A percentile compares a stretch with the other conserved stretches of the same genome.
These are phyloP conservation scores for Penicillium silybi DNA, from an alignment of 495 filamentous ascomycete species.

Conservation along the genomic window DNA sequence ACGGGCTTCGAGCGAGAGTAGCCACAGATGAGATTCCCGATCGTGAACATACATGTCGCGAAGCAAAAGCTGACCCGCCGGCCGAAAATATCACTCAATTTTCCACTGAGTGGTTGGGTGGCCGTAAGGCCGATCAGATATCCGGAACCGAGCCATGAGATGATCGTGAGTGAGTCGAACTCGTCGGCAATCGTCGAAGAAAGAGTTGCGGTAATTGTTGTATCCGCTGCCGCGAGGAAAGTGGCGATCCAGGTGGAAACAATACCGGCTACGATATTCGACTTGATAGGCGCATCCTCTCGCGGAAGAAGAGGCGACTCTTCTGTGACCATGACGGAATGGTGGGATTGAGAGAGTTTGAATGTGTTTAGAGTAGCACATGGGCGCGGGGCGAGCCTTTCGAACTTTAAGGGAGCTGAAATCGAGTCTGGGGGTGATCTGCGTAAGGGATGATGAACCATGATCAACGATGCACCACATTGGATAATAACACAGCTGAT, in stretches of 20 bases:
- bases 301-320: neutral
- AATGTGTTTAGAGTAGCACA: neutral
- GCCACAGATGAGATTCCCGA: conserved; percentile 13
- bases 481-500: neutral
- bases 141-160: conserved; percentile 17
- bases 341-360: neutral
- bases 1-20: conserved; percentile 2
- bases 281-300: neutral
- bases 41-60: conserved; percentile 10
- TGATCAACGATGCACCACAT: neutral
- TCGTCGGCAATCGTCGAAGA: conserved; percentile 13
- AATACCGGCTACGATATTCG: conserved; percentile 5
- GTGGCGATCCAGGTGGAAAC: conserved; percentile 16
- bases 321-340: neutral
- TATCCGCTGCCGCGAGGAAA: conserved; percentile 16
- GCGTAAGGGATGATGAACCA: neutral
- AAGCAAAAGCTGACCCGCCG: conserved; percentile 9
- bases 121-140: conserved; percentile 15
- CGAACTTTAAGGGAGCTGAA: neutral
- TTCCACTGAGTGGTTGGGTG: conserved; percentile 17
- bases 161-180: conserved; percentile 9
- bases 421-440: neutral
- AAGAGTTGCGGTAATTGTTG: conserved; percentile 14
- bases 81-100: conserved; percentile 19
- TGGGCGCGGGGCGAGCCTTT: neutral